These are phyloP conservation scores for Colletotrichum eleusines DNA, from an alignment of 2,329 filamentous ascomycete species.

Conservation along the genomic window DNA sequence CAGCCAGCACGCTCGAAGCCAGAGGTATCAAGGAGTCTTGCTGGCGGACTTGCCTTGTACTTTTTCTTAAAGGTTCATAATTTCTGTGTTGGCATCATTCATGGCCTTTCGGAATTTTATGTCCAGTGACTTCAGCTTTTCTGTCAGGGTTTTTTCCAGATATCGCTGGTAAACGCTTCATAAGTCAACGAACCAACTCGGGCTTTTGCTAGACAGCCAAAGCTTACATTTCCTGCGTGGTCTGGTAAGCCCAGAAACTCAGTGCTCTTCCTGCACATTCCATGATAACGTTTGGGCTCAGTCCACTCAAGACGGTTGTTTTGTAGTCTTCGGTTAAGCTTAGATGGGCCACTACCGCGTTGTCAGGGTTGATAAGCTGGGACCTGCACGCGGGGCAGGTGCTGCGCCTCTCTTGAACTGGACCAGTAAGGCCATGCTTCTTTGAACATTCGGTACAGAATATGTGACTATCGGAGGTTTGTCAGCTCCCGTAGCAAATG, in stretches of 20 bases:
- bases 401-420: conserved; percentile 62
- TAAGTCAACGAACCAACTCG: conserved; percentile 23
- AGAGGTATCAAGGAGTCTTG: background rate
- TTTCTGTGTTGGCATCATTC: conserved; percentile 80
- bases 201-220: background rate
- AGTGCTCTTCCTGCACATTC: conserved; percentile 86
- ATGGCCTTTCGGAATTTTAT: conserved; percentile 79
- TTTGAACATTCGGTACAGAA: conserved; percentile 85
- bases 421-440: conserved; percentile 69
- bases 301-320: conserved; percentile 83
- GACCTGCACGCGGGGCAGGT: conserved; percentile 82
- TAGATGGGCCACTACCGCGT: conserved; percentile 78
- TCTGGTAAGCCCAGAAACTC: conserved; percentile 89
- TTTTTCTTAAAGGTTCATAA: conserved; percentile 74
- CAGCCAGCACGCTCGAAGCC: conserved; percentile 40
- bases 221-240: conserved; percentile 82
- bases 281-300: conserved; percentile 85
- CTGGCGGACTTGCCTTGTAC: conserved; percentile 65
- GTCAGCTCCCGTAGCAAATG: background rate
- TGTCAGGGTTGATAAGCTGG: conserved; percentile 76
- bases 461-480: conserved; percentile 66
- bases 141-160: conserved; percentile 76
- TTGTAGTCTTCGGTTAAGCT: conserved; percentile 92
- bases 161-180: conserved; percentile 82
- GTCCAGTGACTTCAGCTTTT: conserved; percentile 76